Percentiles rank a stretch among this genome's conserved stretches.
Evolutionary conservation across 805 yeast genomes (phyloP).

Genomic region (Candida germanica): DNA sequence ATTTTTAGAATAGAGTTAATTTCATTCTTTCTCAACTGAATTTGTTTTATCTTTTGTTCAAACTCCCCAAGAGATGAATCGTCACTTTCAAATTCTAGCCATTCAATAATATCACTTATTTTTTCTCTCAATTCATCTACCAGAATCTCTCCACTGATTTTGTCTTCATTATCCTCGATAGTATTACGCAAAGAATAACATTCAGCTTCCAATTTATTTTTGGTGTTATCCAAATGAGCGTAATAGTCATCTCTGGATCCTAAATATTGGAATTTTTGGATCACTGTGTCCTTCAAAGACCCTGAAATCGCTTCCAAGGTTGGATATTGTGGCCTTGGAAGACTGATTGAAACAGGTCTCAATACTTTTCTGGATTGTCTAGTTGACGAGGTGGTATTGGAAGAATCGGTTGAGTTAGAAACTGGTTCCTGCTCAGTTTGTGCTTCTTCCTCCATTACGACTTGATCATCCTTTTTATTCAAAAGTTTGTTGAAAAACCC

Average conservation of each 20-base stretch:
- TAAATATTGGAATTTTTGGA: constrained; percentile 48
- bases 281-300: constrained; percentile 43
- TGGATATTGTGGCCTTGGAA: constrained; percentile 48
- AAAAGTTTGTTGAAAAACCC: constrained; percentile 26
- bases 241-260: constrained; percentile 56
- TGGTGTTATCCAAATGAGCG: constrained; percentile 50
- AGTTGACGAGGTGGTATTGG: constrained; percentile 19
- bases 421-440: constrained; percentile 15
- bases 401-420: constrained; percentile 17
- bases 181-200: constrained; percentile 65
- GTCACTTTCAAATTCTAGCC: constrained; percentile 76
- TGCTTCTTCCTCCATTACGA: constrained; percentile 12
- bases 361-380: constrained; percentile 15
- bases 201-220: constrained; percentile 70
- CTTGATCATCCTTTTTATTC: constrained; percentile 20
- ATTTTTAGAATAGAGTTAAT: constrained; percentile 39
- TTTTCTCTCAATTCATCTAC: constrained; percentile 16
- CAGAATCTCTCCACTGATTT: constrained; percentile 25
- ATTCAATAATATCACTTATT: constrained; percentile 56
- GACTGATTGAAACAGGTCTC: constrained; percentile 22
- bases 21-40: constrained; percentile 17
- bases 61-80: constrained; percentile 36
- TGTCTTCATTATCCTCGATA: constrained; percentile 52
- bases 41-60: constrained; percentile 20
- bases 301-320: constrained; percentile 29